Conservation (phyloP, 208 protist genomes). For the Leishmania lainsoni region DNA sequence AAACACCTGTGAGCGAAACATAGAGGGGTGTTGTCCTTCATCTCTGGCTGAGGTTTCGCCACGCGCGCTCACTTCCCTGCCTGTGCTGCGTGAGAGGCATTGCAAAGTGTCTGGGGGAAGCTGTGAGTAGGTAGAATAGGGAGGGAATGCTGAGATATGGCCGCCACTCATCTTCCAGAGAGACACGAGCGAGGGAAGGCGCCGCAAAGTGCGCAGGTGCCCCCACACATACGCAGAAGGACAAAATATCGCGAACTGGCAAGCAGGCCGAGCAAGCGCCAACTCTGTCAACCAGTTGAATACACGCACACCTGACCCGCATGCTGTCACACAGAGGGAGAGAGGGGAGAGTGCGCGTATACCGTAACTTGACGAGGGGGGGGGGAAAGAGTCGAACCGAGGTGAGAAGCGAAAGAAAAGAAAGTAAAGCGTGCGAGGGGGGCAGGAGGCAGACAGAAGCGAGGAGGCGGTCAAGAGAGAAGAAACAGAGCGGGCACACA, state of each 20-base stretch:
- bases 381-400: not conserved
- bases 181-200: not conserved
- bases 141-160: not conserved
- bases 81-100: not conserved
- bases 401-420: not conserved
- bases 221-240: not conserved
- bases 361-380: not conserved
- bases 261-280: not conserved
- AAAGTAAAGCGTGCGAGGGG: not conserved
- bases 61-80: not conserved
- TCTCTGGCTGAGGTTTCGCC: not conserved
- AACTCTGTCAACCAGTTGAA: not conserved
- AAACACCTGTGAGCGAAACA: not conserved
- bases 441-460: not conserved
- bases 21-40: not conserved
- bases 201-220: not conserved
- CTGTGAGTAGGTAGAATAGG: not conserved
- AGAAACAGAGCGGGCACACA: not conserved
- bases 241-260: not conserved
- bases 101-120: not conserved
- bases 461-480: not conserved
- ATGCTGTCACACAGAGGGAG: not conserved
- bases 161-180: not conserved
- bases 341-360: not conserved
- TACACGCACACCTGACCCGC: not conserved